Percentiles rank a stretch among this genome's conserved stretches.
Evolutionary conservation across 1,284 basidiomycete species (phyloP).

Genomic region (Paramarasmius palmivorus): DNA sequence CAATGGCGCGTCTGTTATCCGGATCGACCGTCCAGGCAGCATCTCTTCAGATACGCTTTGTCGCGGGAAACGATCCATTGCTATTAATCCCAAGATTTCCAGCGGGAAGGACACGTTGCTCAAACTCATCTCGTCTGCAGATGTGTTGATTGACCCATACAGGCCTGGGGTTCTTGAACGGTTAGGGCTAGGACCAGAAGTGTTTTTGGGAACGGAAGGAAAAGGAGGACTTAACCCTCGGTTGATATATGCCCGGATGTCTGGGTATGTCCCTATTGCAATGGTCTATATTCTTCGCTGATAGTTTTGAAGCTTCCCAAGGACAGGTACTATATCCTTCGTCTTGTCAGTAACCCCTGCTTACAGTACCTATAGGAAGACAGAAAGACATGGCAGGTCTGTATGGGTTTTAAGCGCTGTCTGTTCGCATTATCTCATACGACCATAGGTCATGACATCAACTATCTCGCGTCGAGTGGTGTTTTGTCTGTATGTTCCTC

Average conservation of each 20-base stretch:
- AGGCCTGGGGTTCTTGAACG: constrained; percentile 82
- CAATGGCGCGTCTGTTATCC: constrained; percentile 77
- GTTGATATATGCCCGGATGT: constrained; percentile 66
- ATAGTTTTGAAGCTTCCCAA: constrained; percentile 48
- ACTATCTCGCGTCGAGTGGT: constrained; percentile 84
- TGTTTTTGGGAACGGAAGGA: constrained; percentile 54
- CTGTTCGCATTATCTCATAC: neutral
- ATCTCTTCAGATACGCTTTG: constrained; percentile 54
- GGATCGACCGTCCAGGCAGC: constrained; percentile 64
- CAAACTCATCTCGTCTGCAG: constrained; percentile 64
- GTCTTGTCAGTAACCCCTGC: too few relatives aligned
- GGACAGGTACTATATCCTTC: constrained; percentile 42
- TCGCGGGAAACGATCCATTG: constrained; percentile 74
- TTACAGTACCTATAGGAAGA: constrained; percentile 40
- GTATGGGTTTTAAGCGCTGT: constrained; percentile 14
- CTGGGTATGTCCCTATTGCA: constrained; percentile 48
- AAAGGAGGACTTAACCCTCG: constrained; percentile 54
- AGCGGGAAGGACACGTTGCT: constrained; percentile 61
- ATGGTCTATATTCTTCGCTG: constrained; percentile 3
- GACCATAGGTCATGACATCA: constrained; percentile 74
- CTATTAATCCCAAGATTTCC: constrained; percentile 62
- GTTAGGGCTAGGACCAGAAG: constrained; percentile 74
- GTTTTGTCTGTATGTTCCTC: constrained; percentile 60
- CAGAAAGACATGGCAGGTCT: constrained; percentile 71
- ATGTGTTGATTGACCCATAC: constrained; percentile 84